phyloP scores from a whole-genome alignment of 2,329 filamentous ascomycete species.

The Fusarium drepaniforme region DNA sequence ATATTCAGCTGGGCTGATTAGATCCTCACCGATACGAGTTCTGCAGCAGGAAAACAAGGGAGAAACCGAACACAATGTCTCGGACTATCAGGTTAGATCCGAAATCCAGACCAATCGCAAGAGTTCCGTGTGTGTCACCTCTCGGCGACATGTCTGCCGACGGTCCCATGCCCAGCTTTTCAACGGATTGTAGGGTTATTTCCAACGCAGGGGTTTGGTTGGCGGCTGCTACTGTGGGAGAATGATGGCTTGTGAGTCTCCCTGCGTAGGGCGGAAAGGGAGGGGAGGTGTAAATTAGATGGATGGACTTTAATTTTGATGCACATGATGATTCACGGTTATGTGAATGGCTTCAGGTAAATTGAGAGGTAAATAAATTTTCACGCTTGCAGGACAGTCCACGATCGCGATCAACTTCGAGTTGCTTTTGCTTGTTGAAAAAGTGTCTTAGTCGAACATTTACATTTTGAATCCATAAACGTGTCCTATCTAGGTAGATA shows the following conservation, averaged over 20 bases:
- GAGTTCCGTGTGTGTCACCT: background rate
- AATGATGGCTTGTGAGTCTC: background rate
- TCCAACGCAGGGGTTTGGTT: background rate
- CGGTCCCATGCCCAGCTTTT: background rate
- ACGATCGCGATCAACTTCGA: background rate
- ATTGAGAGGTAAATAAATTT: background rate
- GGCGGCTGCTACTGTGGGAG: background rate
- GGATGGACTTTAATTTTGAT: background rate
- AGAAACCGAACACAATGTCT: conserved; percentile 25
- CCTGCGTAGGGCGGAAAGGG: background rate
- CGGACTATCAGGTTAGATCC: conserved; percentile 20
- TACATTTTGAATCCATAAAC: background rate
- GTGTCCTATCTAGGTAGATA: background rate
- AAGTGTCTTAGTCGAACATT: background rate
- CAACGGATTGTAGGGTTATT: background rate
- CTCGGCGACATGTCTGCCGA: background rate
- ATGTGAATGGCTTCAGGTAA: background rate
- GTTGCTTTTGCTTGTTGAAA: background rate
- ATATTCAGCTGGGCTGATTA: background rate
- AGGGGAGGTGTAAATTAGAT: background rate
- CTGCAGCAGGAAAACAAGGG: conserved; percentile 8
- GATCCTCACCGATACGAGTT: background rate
- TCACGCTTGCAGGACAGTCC: background rate
- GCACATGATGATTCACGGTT: background rate
- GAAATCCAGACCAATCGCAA: background rate